Evolutionary conservation across 495 filamentous ascomycete species (phyloP).

Genomic region (Daldinia vernicosa): DNA sequence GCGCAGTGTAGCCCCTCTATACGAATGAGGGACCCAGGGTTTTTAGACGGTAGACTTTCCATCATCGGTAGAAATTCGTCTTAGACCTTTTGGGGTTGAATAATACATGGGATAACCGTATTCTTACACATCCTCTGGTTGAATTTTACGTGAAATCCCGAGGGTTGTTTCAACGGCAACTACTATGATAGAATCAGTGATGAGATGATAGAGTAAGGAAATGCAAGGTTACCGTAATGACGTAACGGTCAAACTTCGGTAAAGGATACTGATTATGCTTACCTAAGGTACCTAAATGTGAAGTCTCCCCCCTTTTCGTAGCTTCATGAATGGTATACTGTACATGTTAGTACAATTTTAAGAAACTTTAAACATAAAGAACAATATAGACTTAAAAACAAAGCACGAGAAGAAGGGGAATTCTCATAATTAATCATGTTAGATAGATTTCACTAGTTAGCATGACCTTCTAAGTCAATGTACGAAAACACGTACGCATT

Average conservation of each 20-base stretch:
- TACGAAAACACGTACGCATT: neutral
- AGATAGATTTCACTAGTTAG: conserved; percentile 4
- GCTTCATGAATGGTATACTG: neutral
- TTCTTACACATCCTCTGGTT: neutral
- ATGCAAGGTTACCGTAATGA: neutral
- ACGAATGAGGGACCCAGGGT: neutral
- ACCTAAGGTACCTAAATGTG: conserved; percentile 12
- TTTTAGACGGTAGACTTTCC: neutral
- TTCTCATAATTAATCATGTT: neutral
- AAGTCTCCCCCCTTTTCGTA: conserved; percentile 11
- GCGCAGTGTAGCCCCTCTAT: neutral
- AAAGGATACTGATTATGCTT: neutral
- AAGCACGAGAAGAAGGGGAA: neutral
- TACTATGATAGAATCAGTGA: neutral
- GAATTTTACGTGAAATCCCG: neutral
- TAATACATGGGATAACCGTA: neutral
- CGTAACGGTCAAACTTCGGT: conserved; percentile 24
- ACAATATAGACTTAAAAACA: neutral
- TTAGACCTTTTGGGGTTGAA: neutral
- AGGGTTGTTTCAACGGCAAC: neutral
- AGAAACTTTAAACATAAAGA: too few relatives aligned
- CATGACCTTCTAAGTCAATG: neutral
- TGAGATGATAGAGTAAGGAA: neutral
- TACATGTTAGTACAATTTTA: neutral
- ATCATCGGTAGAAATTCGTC: neutral